These are phyloP conservation scores for Selaginella tamariscina DNA, from an alignment of 75 land plant species.

Conservation along the genomic window DNA sequence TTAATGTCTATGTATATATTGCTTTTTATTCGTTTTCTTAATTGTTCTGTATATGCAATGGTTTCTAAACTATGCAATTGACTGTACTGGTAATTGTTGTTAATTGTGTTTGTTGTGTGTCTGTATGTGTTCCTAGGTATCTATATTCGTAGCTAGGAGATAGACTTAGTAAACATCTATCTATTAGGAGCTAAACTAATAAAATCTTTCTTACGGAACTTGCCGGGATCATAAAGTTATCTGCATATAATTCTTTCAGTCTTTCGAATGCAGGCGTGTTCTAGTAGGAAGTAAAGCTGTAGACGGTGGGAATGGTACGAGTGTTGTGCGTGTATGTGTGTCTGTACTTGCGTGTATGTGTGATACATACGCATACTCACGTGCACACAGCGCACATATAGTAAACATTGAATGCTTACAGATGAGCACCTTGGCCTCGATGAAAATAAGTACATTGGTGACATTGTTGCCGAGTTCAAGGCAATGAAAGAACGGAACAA, in stretches of 20 bases:
- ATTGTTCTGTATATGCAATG: not conserved
- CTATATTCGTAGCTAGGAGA: no score
- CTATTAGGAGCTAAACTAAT: not conserved
- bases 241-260: conserved; percentile 80
- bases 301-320: conserved; percentile 65
- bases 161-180: no score
- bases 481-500: conserved; percentile 77
- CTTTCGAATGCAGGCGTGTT: conserved; percentile 87
- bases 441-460: conserved; percentile 93
- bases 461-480: conserved; percentile 83
- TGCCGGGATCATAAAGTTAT: conserved; percentile 78
- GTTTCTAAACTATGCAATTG: not conserved
- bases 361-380: not conserved
- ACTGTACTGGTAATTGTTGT: not conserved
- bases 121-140: no score
- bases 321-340: not conserved
- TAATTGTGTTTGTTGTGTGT: not conserved
- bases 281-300: conserved; percentile 63
- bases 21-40: no score
- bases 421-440: conserved; percentile 89
- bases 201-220: conserved; percentile 41
- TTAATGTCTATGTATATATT: no score
- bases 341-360: not conserved
- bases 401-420: conserved; percentile 16
- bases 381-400: not conserved